Evolutionary conservation across 495 filamentous ascomycete species (phyloP).

Genomic region (Tuber brumale): DNA sequence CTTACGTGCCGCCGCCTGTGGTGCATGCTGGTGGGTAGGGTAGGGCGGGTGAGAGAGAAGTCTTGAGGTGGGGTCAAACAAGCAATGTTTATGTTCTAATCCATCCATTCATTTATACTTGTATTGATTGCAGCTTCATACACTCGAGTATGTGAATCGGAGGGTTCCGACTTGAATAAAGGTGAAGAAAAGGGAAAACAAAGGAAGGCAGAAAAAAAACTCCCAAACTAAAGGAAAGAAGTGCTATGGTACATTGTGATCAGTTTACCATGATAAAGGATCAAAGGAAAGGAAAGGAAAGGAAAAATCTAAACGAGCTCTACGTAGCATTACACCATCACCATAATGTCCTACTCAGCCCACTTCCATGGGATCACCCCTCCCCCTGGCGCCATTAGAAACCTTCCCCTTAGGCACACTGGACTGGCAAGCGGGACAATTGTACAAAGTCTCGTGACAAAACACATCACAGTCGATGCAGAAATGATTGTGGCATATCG

Average conservation of each 20-base stretch:
- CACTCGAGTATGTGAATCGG: neutral
- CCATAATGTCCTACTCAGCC: neutral
- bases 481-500: slow-evolving; percentile 76
- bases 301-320: slow-evolving; percentile 2
- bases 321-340: neutral
- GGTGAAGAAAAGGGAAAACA: neutral
- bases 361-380: neutral
- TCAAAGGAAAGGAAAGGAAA: neutral
- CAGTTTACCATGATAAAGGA: neutral
- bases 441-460: slow-evolving; percentile 86
- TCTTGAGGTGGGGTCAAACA: neutral
- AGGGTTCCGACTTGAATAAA: neutral
- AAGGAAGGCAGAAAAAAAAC: neutral
- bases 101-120: neutral
- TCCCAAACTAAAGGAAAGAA: neutral
- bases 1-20: neutral
- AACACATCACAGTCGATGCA: slow-evolving; percentile 98
- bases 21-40: neutral
- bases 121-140: neutral
- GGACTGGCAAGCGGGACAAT: slow-evolving; percentile 90
- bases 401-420: slow-evolving; percentile 14
- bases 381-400: slow-evolving; percentile 2
- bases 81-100: neutral
- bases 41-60: neutral
- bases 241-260: neutral